Evolutionary conservation across 1,284 basidiomycete genomes (phyloP), one percentile per base, ranked within the genome.

Genomic region (Melampsora americana): DNA sequence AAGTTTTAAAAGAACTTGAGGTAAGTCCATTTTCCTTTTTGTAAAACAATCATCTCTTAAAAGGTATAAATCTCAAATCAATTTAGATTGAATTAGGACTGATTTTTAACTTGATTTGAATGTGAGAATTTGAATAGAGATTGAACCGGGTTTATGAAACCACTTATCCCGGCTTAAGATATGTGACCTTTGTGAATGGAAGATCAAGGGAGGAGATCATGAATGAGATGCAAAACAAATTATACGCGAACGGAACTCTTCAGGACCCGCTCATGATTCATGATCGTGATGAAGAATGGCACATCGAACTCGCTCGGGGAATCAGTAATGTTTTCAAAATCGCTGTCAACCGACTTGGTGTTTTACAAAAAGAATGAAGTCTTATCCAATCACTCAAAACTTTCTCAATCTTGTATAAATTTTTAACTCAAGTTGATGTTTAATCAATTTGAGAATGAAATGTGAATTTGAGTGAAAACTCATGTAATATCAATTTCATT

Each of bases 111-210:
- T 42, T 12, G 39, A 5, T 42, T 9, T 42, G 6, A 42, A 9
- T 35, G 39, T 12, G 53, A 18, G 1, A n/a, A 5, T 28, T 56
- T 20, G 46, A 18, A 73, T 53, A 74, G 72, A n/a, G 66, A 23
- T 35, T 95, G 67, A 95, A 95, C 80, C 85, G 84, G 7, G 87
- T 88, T 77, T 95, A 95, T 81, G 91, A 92, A 81, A 84, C 82
- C 32, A 84, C 84, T 68, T 95, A 89, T 80, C 89, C 90, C 0
- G 88, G 89, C 1, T 83, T 95, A 77, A 86, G 90, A 32, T 95
- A 92, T 81, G 91, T 95, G 83, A 95, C 92, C 2, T 95, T 94
- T 81, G 93, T 95, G 62, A 92, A 93, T 81, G 92, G 92, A 44
- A 86, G 93, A 75, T 86, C 87, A 72, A 86, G 93, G 64, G 86